Conservation (phyloP, 2,329 filamentous ascomycete species). For the Aspergillus terreus region DNA sequence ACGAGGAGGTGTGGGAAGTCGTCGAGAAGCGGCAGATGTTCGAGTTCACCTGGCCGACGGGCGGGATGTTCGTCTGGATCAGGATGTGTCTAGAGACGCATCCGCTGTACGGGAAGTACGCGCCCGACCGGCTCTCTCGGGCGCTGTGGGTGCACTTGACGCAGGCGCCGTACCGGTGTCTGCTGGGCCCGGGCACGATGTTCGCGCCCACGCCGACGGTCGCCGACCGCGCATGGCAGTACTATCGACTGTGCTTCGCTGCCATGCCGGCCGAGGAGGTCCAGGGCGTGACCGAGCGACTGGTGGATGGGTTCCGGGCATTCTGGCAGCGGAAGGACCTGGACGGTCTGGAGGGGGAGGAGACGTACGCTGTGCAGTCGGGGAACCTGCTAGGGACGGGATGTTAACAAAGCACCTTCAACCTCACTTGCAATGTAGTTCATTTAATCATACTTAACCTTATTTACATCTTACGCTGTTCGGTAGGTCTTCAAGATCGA, state of each 20-base stretch:
- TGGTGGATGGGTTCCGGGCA: slow-evolving; percentile 64
- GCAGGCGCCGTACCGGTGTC: slow-evolving; percentile 63
- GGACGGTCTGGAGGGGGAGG: slow-evolving; percentile 25
- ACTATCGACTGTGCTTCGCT: slow-evolving; percentile 78
- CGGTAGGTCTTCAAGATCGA: too few relatives aligned
- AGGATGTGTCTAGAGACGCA: slow-evolving; percentile 68
- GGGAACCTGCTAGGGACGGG: slow-evolving; percentile 16
- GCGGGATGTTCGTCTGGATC: slow-evolving; percentile 91
- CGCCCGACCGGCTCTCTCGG: slow-evolving; percentile 54
- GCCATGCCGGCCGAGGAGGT: slow-evolving; percentile 73
- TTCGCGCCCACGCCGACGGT: slow-evolving; percentile 68
- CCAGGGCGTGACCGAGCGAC: slow-evolving; percentile 56
- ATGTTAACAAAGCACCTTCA: slow-evolving; percentile 2
- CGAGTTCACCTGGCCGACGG: slow-evolving; percentile 74
- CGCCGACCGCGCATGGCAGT: slow-evolving; percentile 61
- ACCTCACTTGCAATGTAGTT: too few relatives aligned
- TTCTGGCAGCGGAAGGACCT: slow-evolving; percentile 74
- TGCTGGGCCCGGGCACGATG: slow-evolving; percentile 68
- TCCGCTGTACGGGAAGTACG: slow-evolving; percentile 59
- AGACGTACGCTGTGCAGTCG: slow-evolving; percentile 6
- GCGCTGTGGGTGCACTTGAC: slow-evolving; percentile 72
- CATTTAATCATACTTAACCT: too few relatives aligned
- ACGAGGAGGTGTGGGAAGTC: slow-evolving; percentile 65
- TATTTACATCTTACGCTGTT: too few relatives aligned
- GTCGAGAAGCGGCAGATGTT: slow-evolving; percentile 71